These are phyloP conservation scores for Aspergillus wentii DNA, from an alignment of 495 filamentous ascomycete genomes.

Conservation along the genomic window DNA sequence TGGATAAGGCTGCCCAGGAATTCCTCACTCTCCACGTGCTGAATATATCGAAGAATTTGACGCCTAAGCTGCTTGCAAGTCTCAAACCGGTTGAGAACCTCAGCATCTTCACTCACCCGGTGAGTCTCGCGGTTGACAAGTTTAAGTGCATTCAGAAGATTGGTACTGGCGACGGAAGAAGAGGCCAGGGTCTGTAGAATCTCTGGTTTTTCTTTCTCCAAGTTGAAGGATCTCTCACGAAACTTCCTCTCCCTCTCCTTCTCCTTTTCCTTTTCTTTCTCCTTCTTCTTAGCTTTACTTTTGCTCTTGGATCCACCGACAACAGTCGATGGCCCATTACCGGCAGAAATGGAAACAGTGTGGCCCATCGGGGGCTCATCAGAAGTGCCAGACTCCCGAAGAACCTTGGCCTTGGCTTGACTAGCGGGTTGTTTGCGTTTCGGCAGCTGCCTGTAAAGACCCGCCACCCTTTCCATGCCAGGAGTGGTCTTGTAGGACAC, in stretches of 20 bases:
- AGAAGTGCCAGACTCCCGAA: constrained; percentile 65
- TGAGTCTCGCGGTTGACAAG: constrained; percentile 87
- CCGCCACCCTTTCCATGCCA: constrained; percentile 74
- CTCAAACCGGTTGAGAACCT: constrained; percentile 75
- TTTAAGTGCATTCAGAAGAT: constrained; percentile 83
- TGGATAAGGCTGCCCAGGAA: constrained; percentile 76
- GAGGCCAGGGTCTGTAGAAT: constrained; percentile 81
- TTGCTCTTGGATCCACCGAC: constrained; percentile 33
- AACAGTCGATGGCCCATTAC: constrained; percentile 32
- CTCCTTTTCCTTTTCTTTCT: constrained; percentile 35
- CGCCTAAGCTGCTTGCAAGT: constrained; percentile 77
- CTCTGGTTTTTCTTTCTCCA: constrained; percentile 81
- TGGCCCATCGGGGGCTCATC: constrained; percentile 55
- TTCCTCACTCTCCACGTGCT: constrained; percentile 76
- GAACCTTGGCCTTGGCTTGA: constrained; percentile 73
- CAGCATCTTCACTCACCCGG: constrained; percentile 77
- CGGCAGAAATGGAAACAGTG: constrained; percentile 36
- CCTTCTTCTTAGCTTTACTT: constrained; percentile 26
- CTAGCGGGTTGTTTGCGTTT: constrained; percentile 59
- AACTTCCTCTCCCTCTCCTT: constrained; percentile 38
- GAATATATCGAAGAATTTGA: constrained; percentile 84
- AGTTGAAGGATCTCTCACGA: constrained; percentile 62
- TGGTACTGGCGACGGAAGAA: constrained; percentile 81
- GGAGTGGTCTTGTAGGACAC: constrained; percentile 72
- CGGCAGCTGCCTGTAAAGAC: constrained; percentile 75